phyloP scores from a whole-genome alignment of 768 basidiomycete species.

The Russula sp. region DNA sequence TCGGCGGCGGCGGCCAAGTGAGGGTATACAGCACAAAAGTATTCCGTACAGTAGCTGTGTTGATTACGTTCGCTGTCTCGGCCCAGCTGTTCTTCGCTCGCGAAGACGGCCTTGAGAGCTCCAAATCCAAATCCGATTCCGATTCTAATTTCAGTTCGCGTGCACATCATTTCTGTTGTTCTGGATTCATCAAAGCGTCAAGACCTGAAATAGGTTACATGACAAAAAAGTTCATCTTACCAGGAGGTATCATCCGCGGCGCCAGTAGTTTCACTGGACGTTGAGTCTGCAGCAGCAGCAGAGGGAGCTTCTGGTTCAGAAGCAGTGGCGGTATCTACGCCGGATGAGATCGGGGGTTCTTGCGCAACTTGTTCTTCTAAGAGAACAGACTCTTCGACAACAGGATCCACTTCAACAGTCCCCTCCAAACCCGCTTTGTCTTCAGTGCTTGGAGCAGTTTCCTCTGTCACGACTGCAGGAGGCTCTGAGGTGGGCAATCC shows the following conservation, averaged over 20 bases:
- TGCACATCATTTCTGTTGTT: not conserved
- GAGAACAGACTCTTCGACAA: not conserved
- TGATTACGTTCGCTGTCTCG: not conserved
- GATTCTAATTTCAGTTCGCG: not conserved
- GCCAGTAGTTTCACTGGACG: not conserved
- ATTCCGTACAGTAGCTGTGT: too few species aligned
- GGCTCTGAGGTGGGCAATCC: not conserved
- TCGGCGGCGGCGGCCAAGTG: not conserved
- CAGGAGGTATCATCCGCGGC: not conserved
- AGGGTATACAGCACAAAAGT: not conserved
- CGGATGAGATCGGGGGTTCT: not conserved
- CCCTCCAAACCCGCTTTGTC: not conserved
- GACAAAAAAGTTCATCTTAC: not conserved
- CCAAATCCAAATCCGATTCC: not conserved
- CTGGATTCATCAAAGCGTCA: not conserved
- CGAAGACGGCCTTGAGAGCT: not conserved
- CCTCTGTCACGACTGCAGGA: not conserved
- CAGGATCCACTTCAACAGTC: not conserved
- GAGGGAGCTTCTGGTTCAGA: slow-evolving; percentile 2
- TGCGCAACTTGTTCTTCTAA: slow-evolving; percentile 8
- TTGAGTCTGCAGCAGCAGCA: not conserved
- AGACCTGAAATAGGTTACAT: not conserved
- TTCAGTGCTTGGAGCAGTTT: not conserved
- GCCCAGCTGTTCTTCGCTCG: not conserved
- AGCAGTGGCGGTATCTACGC: not conserved